Evolutionary conservation across 306 rosid genomes (phyloP).

Genomic region (Cucumis cinereus): DNA sequence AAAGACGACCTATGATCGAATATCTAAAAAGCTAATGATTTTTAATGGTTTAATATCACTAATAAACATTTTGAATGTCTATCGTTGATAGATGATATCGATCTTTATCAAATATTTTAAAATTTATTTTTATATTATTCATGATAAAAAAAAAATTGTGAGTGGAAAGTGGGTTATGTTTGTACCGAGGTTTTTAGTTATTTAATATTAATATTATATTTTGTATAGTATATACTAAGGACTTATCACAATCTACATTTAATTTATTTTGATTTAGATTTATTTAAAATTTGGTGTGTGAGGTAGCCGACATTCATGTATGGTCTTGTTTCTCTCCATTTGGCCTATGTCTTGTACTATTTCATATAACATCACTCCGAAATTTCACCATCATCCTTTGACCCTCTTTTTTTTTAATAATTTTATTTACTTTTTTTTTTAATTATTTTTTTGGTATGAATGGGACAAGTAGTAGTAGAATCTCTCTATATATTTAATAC

Average conservation of each 20-base stretch:
- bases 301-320: constrained; percentile 28
- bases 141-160: background rate
- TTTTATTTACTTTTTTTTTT: background rate
- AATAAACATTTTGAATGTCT: no score
- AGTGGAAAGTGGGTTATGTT: background rate
- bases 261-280: background rate
- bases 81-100: no score
- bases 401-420: background rate
- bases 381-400: constrained; percentile 4
- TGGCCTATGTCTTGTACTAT: background rate
- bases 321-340: constrained; percentile 16
- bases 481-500: background rate
- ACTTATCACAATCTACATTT: background rate
- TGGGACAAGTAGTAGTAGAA: background rate
- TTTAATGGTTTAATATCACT: no score
- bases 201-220: background rate
- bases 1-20: no score
- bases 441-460: background rate
- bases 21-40: no score
- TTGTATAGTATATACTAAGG: background rate
- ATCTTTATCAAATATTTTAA: no score
- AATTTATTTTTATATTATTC: no score
- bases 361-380: background rate
- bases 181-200: background rate
- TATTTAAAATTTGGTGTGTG: constrained; percentile 8